Evolutionary conservation across 163 green algal species (phyloP), one percentile per base, ranked within the genome.

Genomic region (Trebouxia gelatinosa): DNA sequence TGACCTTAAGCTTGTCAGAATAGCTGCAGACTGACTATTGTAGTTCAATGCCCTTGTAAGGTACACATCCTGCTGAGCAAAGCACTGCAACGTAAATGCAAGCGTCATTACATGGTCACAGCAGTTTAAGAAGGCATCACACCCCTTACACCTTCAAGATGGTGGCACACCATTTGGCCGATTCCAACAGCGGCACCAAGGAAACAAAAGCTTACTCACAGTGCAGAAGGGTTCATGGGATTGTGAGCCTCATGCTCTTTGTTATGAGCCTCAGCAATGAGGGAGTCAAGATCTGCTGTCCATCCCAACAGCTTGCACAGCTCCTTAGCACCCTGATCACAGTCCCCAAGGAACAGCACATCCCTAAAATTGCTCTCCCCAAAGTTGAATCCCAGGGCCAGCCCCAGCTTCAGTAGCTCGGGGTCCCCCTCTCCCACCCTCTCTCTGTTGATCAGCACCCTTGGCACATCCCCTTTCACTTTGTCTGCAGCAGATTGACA

Each of bases 391-490:
- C 86, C 86, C 11, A 34, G 46, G 9, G 29, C 37, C 7, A 80
- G 75, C 29, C 85, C 82, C 1, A 85, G 21, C 6, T 40, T 35
- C 0, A 71, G 65, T 35, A 89, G 54, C 65, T 80, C 59, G 23
- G 74, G 57, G 7, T 77, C 46, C 0, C 48, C 77, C 68, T 92
- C 87, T 17, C 89, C 90, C 6, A 91, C 89, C 48, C 79, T 81
- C 80, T 97, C 92, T 0, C 86, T 70, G 83, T 97, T 97, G 77
- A 97, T 89, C 29, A 97, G 83, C 67, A 96, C 46, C 9, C 92
- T 81, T 2, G 92, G 92, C 6, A 72, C 78, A 39, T 81, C 13
- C 0, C 70, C 23, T 6, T 26, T 31, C 40, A 94, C 89, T 6
- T 67, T 43, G 54, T 90, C 85, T 89, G 78, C 77, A 83, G n/a